Evolutionary conservation across 139 green algal genomes (phyloP).

Genomic region (Picochlorum sp.): DNA sequence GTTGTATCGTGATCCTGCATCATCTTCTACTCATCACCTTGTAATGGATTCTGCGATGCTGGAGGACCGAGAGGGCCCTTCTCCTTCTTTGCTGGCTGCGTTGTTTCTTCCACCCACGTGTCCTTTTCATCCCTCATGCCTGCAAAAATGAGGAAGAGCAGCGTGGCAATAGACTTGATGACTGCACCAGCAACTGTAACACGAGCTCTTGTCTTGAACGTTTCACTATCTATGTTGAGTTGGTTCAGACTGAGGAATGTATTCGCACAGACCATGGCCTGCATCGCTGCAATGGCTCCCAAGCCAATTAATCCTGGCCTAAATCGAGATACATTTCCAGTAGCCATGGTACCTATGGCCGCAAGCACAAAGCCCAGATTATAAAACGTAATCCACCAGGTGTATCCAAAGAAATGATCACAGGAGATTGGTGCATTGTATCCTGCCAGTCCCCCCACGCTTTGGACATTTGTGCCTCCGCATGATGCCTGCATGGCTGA

Average conservation of each 20-base stretch:
- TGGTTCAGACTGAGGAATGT: conserved; percentile 7
- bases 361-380: conserved; percentile 4
- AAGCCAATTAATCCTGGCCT: conserved; percentile 3
- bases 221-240: background rate
- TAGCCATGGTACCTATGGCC: background rate
- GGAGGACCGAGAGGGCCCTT: background rate
- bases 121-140: conserved; percentile 1
- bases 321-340: background rate
- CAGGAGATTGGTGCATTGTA: conserved; percentile 6
- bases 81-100: background rate
- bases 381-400: conserved; percentile 11
- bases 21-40: background rate
- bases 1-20: background rate
- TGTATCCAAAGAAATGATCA: conserved; percentile 6
- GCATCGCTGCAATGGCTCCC: conserved; percentile 5
- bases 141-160: conserved; percentile 2
- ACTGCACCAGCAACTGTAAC: conserved; percentile 6
- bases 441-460: background rate
- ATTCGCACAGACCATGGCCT: conserved; percentile 4
- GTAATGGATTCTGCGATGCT: background rate
- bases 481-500: conserved; percentile 17
- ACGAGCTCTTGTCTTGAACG: conserved; percentile 2
- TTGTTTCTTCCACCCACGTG: background rate
- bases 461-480: background rate
- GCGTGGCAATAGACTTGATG: conserved; percentile 9